These are phyloP conservation scores for Pyrus pyrifolia DNA, from an alignment of 306 rosid genomes.

Conservation along the genomic window DNA sequence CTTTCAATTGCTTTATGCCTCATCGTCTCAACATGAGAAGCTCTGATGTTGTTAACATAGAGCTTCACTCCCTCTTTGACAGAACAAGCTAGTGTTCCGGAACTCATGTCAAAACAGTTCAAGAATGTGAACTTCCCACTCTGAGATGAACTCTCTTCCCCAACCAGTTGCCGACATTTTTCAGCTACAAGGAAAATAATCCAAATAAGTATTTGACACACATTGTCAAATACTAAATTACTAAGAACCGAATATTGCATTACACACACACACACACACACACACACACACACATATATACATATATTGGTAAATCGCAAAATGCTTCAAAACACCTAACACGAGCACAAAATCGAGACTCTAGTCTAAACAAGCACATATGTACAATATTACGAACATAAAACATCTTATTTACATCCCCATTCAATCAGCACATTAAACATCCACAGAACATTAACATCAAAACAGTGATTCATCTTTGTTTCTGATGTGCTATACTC, in stretches of 20 bases:
- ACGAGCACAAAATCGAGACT: not conserved
- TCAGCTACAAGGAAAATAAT: constrained; percentile 42
- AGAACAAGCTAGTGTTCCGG: constrained; percentile 63
- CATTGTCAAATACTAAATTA: not conserved
- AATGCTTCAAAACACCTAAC: not conserved
- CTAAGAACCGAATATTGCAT: not conserved
- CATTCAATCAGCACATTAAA: not conserved
- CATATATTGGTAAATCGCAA: not conserved
- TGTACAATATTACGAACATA: not conserved
- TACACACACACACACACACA: not conserved
- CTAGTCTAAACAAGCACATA: not conserved
- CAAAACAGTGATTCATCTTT: not conserved
- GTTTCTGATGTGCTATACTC: no score
- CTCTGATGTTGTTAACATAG: constrained; percentile 56
- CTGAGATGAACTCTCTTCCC: constrained; percentile 68
- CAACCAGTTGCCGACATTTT: constrained; percentile 79
- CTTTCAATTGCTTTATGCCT: constrained; percentile 39
- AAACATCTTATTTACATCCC: not conserved
- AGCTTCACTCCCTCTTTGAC: constrained; percentile 80
- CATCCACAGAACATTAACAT: not conserved
- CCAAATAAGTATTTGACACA: not conserved
- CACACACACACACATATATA: no score
- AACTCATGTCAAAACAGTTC: constrained; percentile 65
- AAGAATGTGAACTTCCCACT: constrained; percentile 69
- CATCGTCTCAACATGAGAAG: constrained; percentile 61